Base-by-base conservation (phyloP, 345 rosid genomes). In the Dipteronia dyeriana region DNA sequence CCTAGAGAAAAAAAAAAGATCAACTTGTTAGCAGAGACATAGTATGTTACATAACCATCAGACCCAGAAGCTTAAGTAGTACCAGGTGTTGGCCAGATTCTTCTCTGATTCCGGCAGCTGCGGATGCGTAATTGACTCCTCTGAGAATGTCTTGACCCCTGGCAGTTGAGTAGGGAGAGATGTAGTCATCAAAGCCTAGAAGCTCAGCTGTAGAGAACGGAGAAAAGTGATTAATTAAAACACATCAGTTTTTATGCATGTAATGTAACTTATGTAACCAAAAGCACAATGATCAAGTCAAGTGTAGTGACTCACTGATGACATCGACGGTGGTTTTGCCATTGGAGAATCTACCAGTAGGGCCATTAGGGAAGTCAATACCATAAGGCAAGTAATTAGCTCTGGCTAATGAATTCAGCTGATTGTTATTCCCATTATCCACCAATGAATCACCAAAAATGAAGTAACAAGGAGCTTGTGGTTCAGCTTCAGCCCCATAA, bases 391-490 rank as follows among this genome's bases (percentile, higher is more conserved):
- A 53, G 64, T 92, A 94, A 78, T 94, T 51, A 71, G 97, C 90
- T 82, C 86, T 87, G 9, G 98, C 98, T 76, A 89, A 45, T 34
- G 97, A 92, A 0, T 23, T 1, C 17, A 94, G 97, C 41, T 62
- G 77, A 70, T 94, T 94, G 81, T 94, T 94, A 79, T 94, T 94
- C 75, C 98, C 98, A 79, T 86, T 91, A 47, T 94, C 98, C n/a
- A 91, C 97, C 87, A 94, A 81, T 23, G 98, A 94, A 71, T 94
- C 98, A 68, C 98, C 98, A 65, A 94, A 94, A 67, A 92, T 81
- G 79, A 92, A 94, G 86, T 85, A 92, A 78, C 97, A 90, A 34
- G 98, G 97, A 38, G 82, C 97, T 72, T 88, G 91, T 1, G 93
- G 93, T 10, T 78, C 89, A 31, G 84, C 91, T 56, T 43, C 77